Percentiles rank a stretch among this genome's conserved stretches.
Evolutionary conservation across 352 stramenopile genomes (phyloP).

Genomic region (Globisporangium emineosum): DNA sequence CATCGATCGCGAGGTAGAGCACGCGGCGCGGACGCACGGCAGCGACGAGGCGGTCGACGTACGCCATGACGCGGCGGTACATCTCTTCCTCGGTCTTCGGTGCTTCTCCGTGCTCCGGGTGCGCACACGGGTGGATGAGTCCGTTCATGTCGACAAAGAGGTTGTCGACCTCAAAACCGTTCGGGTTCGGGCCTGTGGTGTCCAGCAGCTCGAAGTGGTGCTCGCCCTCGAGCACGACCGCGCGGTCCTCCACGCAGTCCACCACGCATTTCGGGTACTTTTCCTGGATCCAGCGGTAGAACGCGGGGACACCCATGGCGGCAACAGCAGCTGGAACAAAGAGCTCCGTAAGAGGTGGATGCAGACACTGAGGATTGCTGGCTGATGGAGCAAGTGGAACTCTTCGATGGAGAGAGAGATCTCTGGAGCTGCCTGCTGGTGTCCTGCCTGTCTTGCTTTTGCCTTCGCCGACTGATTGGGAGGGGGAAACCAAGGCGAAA

Average conservation of each 20-base stretch:
- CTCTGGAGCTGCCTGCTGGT: constrained; percentile 1
- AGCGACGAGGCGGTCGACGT: constrained; percentile 96
- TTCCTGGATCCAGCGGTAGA: constrained; percentile 98
- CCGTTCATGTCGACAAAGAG: constrained; percentile 99
- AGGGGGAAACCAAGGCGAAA: neutral
- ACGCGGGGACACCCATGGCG: constrained; percentile 97
- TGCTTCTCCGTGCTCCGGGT: constrained; percentile 91
- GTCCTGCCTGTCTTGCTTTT: constrained; percentile 3
- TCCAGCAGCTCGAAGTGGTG: constrained; percentile 81
- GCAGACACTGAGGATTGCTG: neutral
- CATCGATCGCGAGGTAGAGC: constrained; percentile 98
- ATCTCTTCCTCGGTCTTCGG: constrained; percentile 97
- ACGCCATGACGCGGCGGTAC: constrained; percentile 95
- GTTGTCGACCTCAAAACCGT: constrained; percentile 96
- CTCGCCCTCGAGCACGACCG: constrained; percentile 78
- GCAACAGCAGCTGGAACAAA: neutral
- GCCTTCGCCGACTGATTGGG: constrained; percentile 9
- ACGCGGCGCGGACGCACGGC: constrained; percentile 93
- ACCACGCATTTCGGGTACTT: constrained; percentile 99
- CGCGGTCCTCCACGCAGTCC: constrained; percentile 76
- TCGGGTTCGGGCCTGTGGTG: constrained; percentile 88
- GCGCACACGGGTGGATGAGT: constrained; percentile 98
- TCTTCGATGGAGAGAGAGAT: constrained; percentile 15
- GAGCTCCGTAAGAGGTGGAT: neutral
- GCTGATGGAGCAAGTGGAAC: neutral